phyloP scores from a whole-genome alignment of 192 early-diverging fungal species.

The Rhizophlyctis rosea region DNA sequence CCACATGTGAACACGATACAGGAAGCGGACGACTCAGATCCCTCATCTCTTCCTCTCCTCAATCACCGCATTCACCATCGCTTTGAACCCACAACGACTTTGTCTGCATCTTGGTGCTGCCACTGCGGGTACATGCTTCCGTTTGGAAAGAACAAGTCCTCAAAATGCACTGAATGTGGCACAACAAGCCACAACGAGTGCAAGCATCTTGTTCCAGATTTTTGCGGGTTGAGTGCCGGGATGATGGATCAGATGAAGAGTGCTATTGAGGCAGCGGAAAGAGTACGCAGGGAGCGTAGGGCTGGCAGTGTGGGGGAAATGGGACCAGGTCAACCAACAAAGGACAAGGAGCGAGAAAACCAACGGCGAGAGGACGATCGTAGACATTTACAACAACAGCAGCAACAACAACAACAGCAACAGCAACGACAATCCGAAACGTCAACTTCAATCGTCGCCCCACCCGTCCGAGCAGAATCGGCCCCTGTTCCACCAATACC shows the following conservation, averaged over 20 bases:
- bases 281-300: too few relatives aligned
- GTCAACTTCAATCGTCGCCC: not conserved
- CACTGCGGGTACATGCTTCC: conserved; percentile 96
- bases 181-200: conserved; percentile 81
- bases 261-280: conserved; percentile 71
- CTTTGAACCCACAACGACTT: conserved; percentile 79
- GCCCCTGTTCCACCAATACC: too few relatives aligned
- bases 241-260: conserved; percentile 82
- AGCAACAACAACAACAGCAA: conserved; percentile 29
- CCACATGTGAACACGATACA: conserved; percentile 2
- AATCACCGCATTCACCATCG: conserved; percentile 96
- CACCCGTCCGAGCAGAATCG: not conserved
- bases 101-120: conserved; percentile 91
- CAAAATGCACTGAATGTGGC: conserved; percentile 69
- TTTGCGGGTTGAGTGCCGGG: conserved; percentile 87
- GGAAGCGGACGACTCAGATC: conserved; percentile 50
- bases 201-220: conserved; percentile 80
- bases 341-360: conserved; percentile 54
- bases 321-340: too few relatives aligned
- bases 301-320: too few relatives aligned
- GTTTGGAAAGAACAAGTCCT: conserved; percentile 68
- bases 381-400: conserved; percentile 5
- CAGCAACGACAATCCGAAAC: not conserved
- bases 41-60: conserved; percentile 46
- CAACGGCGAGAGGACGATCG: conserved; percentile 48